These are phyloP conservation scores for Tetracentron sinense DNA, from an alignment of 164 flowering plant species.

Conservation along the genomic window DNA sequence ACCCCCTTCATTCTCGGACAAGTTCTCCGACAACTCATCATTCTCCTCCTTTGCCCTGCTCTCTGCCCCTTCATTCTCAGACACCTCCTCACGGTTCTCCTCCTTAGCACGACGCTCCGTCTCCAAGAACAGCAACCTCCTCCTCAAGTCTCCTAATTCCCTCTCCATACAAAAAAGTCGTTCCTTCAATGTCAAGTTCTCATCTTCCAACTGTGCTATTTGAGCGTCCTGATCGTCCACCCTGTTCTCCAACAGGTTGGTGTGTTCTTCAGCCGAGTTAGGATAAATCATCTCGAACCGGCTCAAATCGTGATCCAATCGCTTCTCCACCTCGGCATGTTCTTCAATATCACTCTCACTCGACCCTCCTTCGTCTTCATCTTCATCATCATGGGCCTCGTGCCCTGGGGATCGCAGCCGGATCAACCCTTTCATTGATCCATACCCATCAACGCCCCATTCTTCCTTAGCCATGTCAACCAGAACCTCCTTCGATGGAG, in stretches of 20 bases:
- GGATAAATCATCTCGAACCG: conserved; percentile 94
- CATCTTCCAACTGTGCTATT: conserved; percentile 88
- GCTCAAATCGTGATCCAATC: conserved; percentile 92
- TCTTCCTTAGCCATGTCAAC: conserved; percentile 93
- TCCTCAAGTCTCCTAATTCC: conserved; percentile 72
- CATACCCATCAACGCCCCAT: conserved; percentile 97
- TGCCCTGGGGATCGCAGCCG: conserved; percentile 70
- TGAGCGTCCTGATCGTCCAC: conserved; percentile 93
- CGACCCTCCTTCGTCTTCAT: conserved; percentile 70
- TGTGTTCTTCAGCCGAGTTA: conserved; percentile 40
- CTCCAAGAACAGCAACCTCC: conserved; percentile 72
- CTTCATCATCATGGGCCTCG: conserved; percentile 55
- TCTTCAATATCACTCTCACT: conserved; percentile 97
- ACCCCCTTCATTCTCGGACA: too few relatives aligned
- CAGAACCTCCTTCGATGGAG: conserved; percentile 78
- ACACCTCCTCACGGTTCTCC: conserved; percentile 51
- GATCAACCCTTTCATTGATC: conserved; percentile 95
- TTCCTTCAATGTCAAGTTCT: conserved; percentile 83
- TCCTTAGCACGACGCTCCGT: conserved; percentile 29
- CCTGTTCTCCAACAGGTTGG: conserved; percentile 66
- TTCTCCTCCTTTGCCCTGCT: conserved; percentile 53
- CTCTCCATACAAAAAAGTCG: conserved; percentile 84
- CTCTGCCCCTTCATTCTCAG: conserved; percentile 29
- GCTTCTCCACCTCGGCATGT: conserved; percentile 89
- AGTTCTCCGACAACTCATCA: conserved; percentile 24